Base-by-base conservation (phyloP, 2,329 filamentous ascomycete species). In the Ramularia endophylla region DNA sequence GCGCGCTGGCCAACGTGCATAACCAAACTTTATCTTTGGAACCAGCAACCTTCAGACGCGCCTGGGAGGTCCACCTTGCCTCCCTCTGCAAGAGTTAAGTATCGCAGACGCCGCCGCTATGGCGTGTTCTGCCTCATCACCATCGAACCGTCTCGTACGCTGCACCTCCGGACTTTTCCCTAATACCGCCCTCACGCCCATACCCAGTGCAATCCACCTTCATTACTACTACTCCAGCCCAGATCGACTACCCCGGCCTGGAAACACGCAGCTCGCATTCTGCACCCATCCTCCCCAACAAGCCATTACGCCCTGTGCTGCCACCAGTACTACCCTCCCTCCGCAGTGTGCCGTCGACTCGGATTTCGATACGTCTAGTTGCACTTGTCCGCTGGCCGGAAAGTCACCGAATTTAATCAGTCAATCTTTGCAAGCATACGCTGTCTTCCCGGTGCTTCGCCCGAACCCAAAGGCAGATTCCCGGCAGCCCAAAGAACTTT, bases 331-430 rank as follows among this genome's bases (percentile, higher is more conserved):
- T 47, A 55, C 53, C 38, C 32, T 53, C 40, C 37, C 38, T 47
- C 42, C 50, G 45, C 33, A 41, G 45, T 42, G 41, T 45, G 27
- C 43, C 50, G 40, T 42, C 46, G 35, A 45, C 46, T 46, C 41
- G 42, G 31, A 41, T 36, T 36, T 44, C 47, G n/a, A n/a, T n/a
- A n/a, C n/a, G n/a, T n/a, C n/a, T 47, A 42, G 34, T 44, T 44
- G 46, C 47, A 57, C 53, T 53, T 52, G 43, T 58, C 58, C 58
- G 58, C 58, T 52, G 58, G 58, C 44, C 57, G 58, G 58, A 49
- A 54, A 57, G 53, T 53, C 46, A 35, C 48, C 55, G 43, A 56
- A n/a, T 36, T 49, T 54, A 54, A 55, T 52, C 35, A 38, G 35
- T 47, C 46, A 47, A 44, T 44, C 43, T 50, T 46, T 49, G 38